These are phyloP conservation scores for Nosema muscidifuracis DNA, from an alignment of 371 early-diverging fungal genomes.

Conservation along the genomic window DNA sequence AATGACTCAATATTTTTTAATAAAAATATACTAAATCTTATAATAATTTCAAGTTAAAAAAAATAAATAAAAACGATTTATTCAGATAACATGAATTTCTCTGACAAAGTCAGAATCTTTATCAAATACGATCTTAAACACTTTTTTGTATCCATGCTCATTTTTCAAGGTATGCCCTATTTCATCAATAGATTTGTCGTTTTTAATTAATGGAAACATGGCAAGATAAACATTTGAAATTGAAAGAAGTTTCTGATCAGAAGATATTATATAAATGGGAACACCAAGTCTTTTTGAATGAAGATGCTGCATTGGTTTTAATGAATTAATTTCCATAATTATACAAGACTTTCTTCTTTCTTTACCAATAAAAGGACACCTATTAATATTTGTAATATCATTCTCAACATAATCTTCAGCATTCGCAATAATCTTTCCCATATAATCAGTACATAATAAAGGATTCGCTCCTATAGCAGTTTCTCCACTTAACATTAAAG, in stretches of 20 bases:
- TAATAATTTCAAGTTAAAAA: too few relatives aligned
- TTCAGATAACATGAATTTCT: too few relatives aligned
- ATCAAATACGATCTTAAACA: neutral
- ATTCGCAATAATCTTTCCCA: slow-evolving; percentile 37
- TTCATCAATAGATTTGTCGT: neutral
- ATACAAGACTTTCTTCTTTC: neutral
- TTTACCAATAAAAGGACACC: neutral
- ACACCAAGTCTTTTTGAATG: neutral
- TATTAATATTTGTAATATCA: neutral
- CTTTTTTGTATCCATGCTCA: neutral
- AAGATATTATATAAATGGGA: slow-evolving; percentile 16
- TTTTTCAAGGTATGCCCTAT: neutral
- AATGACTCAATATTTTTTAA: too few relatives aligned
- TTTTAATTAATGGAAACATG: neutral
- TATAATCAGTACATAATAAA: slow-evolving; percentile 64
- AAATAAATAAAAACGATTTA: too few relatives aligned
- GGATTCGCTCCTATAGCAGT: slow-evolving; percentile 80
- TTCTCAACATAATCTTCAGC: slow-evolving; percentile 19
- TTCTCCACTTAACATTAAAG: slow-evolving; percentile 96
- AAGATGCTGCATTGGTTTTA: neutral
- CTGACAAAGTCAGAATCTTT: neutral
- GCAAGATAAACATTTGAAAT: slow-evolving; percentile 13
- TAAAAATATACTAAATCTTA: too few relatives aligned
- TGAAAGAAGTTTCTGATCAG: neutral
- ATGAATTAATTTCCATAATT: neutral